Percentiles rank a stretch among this genome's conserved stretches.
phyloP scores from a whole-genome alignment of 768 basidiomycete genomes.

The Terana coerulea region DNA sequence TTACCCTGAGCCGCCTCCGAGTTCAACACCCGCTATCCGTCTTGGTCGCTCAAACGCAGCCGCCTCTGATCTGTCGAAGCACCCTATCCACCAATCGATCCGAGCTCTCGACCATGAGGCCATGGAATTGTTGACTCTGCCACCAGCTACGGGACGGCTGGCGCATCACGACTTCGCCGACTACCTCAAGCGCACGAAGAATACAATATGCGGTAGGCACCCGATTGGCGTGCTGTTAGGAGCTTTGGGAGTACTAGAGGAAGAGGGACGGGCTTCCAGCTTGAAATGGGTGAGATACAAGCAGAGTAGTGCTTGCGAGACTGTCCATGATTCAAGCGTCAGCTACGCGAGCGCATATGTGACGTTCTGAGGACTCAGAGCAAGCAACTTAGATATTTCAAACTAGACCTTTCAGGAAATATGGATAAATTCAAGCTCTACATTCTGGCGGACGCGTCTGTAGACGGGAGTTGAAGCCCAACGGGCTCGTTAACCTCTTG shows the following conservation, averaged over 20 bases:
- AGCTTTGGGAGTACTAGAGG: conserved; percentile 59
- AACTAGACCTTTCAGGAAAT: too few relatives aligned
- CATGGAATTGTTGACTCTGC: conserved; percentile 65
- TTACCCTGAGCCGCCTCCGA: conserved; percentile 60
- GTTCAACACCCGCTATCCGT: conserved; percentile 40
- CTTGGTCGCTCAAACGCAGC: conserved; percentile 41
- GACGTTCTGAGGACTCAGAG: conserved; percentile 44
- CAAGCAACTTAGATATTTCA: too few relatives aligned
- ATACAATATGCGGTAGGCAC: conserved; percentile 97
- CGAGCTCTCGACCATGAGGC: conserved; percentile 82
- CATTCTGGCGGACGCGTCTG: conserved; percentile 15
- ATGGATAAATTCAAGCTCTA: too few relatives aligned
- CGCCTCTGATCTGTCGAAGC: conserved; percentile 35
- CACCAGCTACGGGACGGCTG: conserved; percentile 44
- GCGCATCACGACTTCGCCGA: conserved; percentile 61
- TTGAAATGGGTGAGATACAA: conserved; percentile 90
- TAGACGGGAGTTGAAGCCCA: conserved; percentile 42
- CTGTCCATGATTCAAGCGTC: conserved; percentile 79
- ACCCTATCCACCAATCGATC: conserved; percentile 84
- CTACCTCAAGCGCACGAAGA: conserved; percentile 73
- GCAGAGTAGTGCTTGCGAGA: conserved; percentile 78
- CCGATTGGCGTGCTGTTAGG: conserved; percentile 92
- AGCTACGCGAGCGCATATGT: conserved; percentile 94
- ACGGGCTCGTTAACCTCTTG: conserved; percentile 51
- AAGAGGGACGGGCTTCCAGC: conserved; percentile 28